phyloP scores from a whole-genome alignment of 2,329 filamentous ascomycete species.

The Alternaria rosae region DNA sequence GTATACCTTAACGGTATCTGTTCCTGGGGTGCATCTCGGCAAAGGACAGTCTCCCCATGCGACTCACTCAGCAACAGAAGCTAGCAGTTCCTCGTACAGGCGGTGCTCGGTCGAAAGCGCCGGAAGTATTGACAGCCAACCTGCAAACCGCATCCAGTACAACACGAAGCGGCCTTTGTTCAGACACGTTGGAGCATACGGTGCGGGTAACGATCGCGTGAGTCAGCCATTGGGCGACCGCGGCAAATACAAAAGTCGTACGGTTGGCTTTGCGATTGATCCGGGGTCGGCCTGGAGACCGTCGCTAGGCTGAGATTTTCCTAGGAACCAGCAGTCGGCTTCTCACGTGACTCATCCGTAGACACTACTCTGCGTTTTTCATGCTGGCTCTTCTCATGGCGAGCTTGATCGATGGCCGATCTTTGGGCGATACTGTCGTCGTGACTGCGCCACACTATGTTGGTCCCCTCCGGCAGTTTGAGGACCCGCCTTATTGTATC shows the following conservation, averaged over 20 bases:
- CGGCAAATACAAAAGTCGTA: background rate
- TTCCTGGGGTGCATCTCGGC: background rate
- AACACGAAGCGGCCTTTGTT: background rate
- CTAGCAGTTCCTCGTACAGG: background rate
- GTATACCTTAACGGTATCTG: background rate
- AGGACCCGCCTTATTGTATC: conserved; percentile 94
- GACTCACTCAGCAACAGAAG: background rate
- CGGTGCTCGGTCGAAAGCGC: background rate
- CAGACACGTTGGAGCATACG: background rate
- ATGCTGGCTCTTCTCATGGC: conserved; percentile 76
- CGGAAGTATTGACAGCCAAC: background rate
- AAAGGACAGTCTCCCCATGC: background rate
- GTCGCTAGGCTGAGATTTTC: conserved; percentile 4
- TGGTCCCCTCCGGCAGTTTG: conserved; percentile 84
- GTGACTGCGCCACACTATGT: conserved; percentile 94
- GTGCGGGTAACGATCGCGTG: background rate
- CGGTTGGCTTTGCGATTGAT: background rate
- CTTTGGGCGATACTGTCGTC: conserved; percentile 94
- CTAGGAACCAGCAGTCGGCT: conserved; percentile 37
- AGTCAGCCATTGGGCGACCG: background rate
- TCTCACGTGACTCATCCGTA: conserved; percentile 46
- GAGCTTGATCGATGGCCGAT: conserved; percentile 87
- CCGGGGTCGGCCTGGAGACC: background rate
- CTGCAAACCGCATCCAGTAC: background rate
- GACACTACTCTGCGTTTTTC: conserved; percentile 55